phyloP scores from a whole-genome alignment of 305 asterid genomes.

The Fraxinus sp. region DNA sequence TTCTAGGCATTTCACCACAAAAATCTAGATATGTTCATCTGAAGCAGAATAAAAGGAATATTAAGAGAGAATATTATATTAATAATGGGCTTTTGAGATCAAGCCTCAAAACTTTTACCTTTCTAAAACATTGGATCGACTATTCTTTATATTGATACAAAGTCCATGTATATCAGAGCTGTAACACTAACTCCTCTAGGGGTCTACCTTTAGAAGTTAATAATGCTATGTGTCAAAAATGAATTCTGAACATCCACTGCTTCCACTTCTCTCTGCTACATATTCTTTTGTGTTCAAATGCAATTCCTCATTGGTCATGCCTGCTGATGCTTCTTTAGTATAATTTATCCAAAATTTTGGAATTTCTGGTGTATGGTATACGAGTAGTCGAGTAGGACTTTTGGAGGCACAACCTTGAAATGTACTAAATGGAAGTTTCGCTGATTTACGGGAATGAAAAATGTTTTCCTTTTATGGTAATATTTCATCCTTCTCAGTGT shows the following conservation, averaged over 20 bases:
- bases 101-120: neutral
- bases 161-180: neutral
- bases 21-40: neutral
- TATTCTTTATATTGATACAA: neutral
- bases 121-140: neutral
- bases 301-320: neutral
- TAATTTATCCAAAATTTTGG: neutral
- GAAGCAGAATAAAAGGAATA: neutral
- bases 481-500: neutral
- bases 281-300: neutral
- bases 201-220: neutral
- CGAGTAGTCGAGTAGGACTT: neutral
- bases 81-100: neutral
- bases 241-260: neutral
- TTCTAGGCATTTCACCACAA: neutral
- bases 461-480: neutral
- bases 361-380: neutral
- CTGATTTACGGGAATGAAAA: neutral
- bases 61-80: neutral
- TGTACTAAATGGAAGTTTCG: neutral
- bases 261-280: neutral
- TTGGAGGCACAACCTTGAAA: neutral
- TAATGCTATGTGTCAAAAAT: neutral
- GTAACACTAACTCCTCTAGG: neutral
- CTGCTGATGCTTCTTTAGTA: neutral